Conservation (phyloP, 2,329 filamentous ascomycete species). For the Teratosphaeria nubilosa region DNA sequence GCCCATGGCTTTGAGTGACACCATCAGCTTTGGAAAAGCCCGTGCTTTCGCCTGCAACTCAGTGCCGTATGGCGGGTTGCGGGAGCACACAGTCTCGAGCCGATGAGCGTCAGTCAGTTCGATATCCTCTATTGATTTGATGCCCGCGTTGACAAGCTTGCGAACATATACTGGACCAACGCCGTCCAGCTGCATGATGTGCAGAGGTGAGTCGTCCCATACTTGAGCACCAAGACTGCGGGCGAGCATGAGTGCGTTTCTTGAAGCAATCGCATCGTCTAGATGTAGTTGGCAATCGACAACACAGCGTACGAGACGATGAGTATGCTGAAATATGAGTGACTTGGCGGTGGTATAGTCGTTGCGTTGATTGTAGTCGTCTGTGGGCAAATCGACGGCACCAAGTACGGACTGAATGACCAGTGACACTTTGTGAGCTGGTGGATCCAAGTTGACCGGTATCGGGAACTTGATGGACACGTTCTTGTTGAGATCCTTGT, state of each 20-base stretch:
- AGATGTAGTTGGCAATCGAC: slow-evolving; percentile 58
- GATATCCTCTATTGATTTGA: slow-evolving; percentile 63
- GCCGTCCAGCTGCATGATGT: slow-evolving; percentile 72
- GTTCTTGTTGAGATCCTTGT: slow-evolving; percentile 63
- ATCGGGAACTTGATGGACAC: slow-evolving; percentile 60
- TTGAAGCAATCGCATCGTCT: slow-evolving; percentile 57
- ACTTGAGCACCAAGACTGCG: slow-evolving; percentile 63
- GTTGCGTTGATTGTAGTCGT: slow-evolving; percentile 45
- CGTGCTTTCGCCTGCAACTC: slow-evolving; percentile 55
- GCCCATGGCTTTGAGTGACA: slow-evolving; percentile 43
- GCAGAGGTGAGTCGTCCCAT: slow-evolving; percentile 74
- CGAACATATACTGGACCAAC: slow-evolving; percentile 67
- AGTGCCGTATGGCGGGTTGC: slow-evolving; percentile 73
- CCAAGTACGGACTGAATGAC: slow-evolving; percentile 69
- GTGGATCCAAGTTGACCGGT: slow-evolving; percentile 53
- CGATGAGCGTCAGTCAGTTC: slow-evolving; percentile 54
- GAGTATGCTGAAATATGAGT: slow-evolving; percentile 57
- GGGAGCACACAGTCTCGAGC: slow-evolving; percentile 67
- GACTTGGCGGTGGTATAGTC: slow-evolving; percentile 52
- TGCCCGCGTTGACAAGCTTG: slow-evolving; percentile 60
- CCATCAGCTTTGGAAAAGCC: slow-evolving; percentile 59
- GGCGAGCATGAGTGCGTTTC: slow-evolving; percentile 64
- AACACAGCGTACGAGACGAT: slow-evolving; percentile 63
- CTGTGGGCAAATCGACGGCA: slow-evolving; percentile 50
- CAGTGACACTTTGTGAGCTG: slow-evolving; percentile 66